Evolutionary conservation across 1,284 basidiomycete genomes (phyloP).

Genomic region (Trametes polyzona): DNA sequence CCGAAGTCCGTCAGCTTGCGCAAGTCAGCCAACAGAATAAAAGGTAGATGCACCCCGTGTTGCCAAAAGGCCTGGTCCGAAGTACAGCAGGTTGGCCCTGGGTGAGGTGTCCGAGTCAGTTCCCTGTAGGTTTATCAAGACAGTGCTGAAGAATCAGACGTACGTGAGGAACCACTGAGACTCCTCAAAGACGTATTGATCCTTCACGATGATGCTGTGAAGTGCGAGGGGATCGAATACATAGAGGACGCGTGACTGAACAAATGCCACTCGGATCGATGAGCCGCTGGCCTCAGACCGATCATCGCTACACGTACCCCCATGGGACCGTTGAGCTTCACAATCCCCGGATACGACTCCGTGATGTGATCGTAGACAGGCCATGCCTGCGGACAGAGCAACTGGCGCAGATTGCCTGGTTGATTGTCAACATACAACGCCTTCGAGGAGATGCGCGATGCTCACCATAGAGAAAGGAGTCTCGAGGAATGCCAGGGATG

Average conservation of each 20-base stretch:
- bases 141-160: no score
- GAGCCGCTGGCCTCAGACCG: no score
- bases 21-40: no score
- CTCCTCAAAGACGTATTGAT: constrained; percentile 22
- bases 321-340: constrained; percentile 14
- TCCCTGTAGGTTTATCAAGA: no score
- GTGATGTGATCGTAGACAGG: constrained; percentile 19
- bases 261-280: no score
- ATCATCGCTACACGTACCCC: no score
- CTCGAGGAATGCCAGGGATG: constrained; percentile 18
- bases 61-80: constrained; percentile 17
- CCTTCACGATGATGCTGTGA: constrained; percentile 25
- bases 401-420: constrained; percentile 23
- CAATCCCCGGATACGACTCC: constrained; percentile 12
- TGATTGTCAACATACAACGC: background rate
- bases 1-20: background rate
- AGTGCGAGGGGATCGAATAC: constrained; percentile 24
- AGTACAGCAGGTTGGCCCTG: constrained; percentile 14
- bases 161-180: constrained; percentile 19
- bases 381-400: constrained; percentile 23
- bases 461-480: constrained; percentile 19
- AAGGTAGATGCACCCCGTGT: constrained; percentile 8
- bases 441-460: background rate
- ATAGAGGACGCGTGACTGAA: constrained; percentile 22
- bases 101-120: background rate